Percentiles rank a stretch among this genome's conserved stretches.
phyloP scores from a whole-genome alignment of 345 rosid genomes.

The Populus nigra region DNA sequence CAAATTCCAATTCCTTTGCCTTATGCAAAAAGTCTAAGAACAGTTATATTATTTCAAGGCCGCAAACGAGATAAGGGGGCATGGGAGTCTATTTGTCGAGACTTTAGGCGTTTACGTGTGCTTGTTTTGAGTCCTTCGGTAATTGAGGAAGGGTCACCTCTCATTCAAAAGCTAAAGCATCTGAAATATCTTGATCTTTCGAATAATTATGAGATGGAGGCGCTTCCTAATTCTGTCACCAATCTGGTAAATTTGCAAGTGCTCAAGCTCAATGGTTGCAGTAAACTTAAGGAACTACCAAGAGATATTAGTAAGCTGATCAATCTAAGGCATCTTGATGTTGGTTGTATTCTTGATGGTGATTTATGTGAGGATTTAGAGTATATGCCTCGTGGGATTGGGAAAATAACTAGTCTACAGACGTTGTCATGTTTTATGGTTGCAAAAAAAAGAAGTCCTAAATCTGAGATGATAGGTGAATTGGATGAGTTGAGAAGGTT shows the following conservation, averaged over 20 bases:
- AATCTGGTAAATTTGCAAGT: constrained; percentile 16
- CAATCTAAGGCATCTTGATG: constrained; percentile 4
- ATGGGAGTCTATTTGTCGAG: background rate
- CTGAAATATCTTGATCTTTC: constrained; percentile 23
- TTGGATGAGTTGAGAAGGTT: background rate
- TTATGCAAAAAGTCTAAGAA: background rate
- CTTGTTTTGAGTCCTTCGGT: background rate
- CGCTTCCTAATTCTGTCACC: constrained; percentile 9
- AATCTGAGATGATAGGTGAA: background rate
- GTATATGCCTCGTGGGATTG: background rate
- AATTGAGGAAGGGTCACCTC: background rate
- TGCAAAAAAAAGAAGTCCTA: background rate
- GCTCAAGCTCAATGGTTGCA: background rate
- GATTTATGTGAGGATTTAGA: background rate
- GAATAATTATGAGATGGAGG: background rate
- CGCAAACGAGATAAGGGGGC: background rate
- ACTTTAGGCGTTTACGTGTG: background rate
- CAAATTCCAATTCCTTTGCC: background rate
- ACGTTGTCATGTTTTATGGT: constrained; percentile 6
- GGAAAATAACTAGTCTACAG: background rate
- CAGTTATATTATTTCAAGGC: background rate
- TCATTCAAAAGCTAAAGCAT: constrained; percentile 10
- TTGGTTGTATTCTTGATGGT: no score
- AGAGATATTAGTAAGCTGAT: background rate
- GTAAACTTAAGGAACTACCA: no score